Evolutionary conservation across 2,329 filamentous ascomycete species (phyloP), one percentile per base, ranked within the genome.

Genomic region (Aspergillus melleus): DNA sequence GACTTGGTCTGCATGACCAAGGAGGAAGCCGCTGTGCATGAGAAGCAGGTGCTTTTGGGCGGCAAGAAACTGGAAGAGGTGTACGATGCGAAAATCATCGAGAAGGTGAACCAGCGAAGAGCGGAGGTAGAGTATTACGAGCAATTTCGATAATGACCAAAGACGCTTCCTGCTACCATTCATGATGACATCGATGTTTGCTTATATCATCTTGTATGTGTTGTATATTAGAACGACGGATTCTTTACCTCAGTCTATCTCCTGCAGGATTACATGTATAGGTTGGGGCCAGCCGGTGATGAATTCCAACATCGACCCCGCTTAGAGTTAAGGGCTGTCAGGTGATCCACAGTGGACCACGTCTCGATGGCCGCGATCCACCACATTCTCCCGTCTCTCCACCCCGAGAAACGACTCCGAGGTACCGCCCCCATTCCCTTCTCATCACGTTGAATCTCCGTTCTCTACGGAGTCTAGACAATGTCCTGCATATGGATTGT

Each of bases 1-100:
- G 88, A 96, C 50, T 72, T 97, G 61, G 92, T 96, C 0, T 90
- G 90, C 68, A 91, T 97, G 91, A 97, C 93, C 1, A 96, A 93
- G 74, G 93, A 97, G 62, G 93, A 97, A 76, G 91, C 90, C 3
- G 78, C 83, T 16, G 83, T 85, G 60, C 95, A 99, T 75, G 91
- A 96, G 72, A 90, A 88, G 73, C 82, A 91, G 70, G 83, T 98
- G 1, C 79, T 98, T 49, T 88, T 86, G 68, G 90, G 86, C 0
- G 84, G 83, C 1, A 90, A 88, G 77, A 76, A 72, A 9, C 80
- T 86, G 0, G 88, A 90, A 64, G 88, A 94, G 1, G 63, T 97
- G 26, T 99, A 97, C 71, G 87, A 89, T 68, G 71, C 76, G 16
- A 84, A 86, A 30, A 87, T 89, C 0, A 78, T 96, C 53, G 81